Conservation (phyloP, 371 early-diverging fungal species). For the Neoconidiobolus thromboides region DNA sequence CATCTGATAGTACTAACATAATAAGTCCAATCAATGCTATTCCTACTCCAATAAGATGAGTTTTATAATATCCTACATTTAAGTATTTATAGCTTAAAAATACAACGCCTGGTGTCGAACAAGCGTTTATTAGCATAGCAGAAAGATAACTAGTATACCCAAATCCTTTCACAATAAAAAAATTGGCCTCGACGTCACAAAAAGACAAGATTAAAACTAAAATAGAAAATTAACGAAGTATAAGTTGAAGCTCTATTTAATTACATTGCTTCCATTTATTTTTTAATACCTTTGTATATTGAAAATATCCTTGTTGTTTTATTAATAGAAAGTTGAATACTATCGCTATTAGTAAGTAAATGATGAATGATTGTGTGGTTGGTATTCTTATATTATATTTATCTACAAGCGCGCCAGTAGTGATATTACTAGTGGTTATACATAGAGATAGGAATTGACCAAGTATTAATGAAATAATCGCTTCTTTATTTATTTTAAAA, state of each 20-base stretch:
- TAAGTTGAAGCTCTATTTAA: too few relatives aligned
- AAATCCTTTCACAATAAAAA: conserved; percentile 53
- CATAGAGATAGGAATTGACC: conserved; percentile 50
- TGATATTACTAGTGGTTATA: conserved; percentile 42
- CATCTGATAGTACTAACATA: conserved; percentile 38
- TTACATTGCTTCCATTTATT: conserved; percentile 16
- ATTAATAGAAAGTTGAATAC: conserved; percentile 37
- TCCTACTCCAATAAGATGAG: conserved; percentile 41
- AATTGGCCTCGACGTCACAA: conserved; percentile 62
- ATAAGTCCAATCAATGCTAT: conserved; percentile 42
- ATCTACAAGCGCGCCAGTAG: conserved; percentile 23
- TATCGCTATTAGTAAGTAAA: conserved; percentile 38
- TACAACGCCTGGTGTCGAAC: conserved; percentile 51
- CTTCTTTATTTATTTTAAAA: too few relatives aligned
- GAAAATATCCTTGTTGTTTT: conserved; percentile 26
- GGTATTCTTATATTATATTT: conserved; percentile 29
- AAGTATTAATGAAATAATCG: too few relatives aligned
- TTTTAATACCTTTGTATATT: conserved; percentile 24
- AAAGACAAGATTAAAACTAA: conserved; percentile 14
- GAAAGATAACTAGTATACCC: conserved; percentile 48
- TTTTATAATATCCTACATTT: conserved; percentile 32
- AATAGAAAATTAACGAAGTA: too few relatives aligned
- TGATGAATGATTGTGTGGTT: conserved; percentile 47
- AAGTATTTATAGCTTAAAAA: conserved; percentile 36
- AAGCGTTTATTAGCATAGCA: conserved; percentile 51